Base-by-base conservation (phyloP, 208 protist species). In the Crithidia expoeki region DNA sequence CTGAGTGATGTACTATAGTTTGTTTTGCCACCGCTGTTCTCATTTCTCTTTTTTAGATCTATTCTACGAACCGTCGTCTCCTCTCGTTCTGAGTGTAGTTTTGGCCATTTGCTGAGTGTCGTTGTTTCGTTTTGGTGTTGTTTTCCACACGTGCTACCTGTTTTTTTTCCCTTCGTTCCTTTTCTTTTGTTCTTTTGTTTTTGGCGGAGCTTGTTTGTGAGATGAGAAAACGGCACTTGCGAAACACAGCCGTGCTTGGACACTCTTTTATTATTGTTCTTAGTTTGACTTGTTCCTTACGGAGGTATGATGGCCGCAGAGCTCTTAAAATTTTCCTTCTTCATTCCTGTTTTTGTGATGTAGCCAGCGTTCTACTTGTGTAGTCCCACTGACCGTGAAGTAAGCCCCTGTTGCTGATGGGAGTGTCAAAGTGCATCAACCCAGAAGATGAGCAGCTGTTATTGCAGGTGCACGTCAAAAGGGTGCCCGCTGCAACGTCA, bases 321-420 rank as follows among this genome's bases (percentile, higher is more conserved):
- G n/a, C n/a, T n/a, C n/a, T n/a, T n/a, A n/a, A 25, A 23, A 28
- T 63, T 56, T 60, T 68, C 36, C 64, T 55, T 68, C 59, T 59
- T 46, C 64, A 53, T 56, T 38, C 56, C 28, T 68, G 7, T 33
- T 51, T 44, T 66, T 40, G 36, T 40, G 58, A 63, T 63, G 58
- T 63, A 63, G 42, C 51, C 58, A n/a, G 44, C 27, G 21, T 14
- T n/a, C 1, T 1, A 42, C 7, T 33, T 56, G 21, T 49, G 44
- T 19, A 49, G n/a, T 34, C 9, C 3, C 23, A 16, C n/a, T 19
- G 4, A 14, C 32, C 30, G 32, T 5, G 4, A 38, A 58, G 9
- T 40, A 40, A 40, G 36, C 36, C 36, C 12, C 36, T 12, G 36
- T 40, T 40, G 36, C 36, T 40, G 5, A 14, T 40, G 36, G 36